Evolutionary conservation across 352 stramenopile genomes (phyloP).

Genomic region (Phytophthora crassamura): DNA sequence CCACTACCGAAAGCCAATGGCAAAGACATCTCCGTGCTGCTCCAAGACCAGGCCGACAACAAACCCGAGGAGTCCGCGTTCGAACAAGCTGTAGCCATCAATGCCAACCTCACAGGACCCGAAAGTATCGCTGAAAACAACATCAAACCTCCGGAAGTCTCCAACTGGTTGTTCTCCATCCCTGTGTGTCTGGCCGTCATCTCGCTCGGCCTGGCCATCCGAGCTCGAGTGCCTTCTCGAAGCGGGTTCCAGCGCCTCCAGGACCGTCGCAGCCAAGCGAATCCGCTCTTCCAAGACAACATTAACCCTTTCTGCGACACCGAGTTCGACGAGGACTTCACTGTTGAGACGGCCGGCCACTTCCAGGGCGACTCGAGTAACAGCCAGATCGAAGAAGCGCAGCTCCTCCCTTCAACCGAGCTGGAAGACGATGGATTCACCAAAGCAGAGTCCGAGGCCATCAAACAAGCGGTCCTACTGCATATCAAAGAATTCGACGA

Average conservation of each 20-base stretch:
- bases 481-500: constrained; percentile 39
- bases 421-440: constrained; percentile 20
- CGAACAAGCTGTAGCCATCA: constrained; percentile 17
- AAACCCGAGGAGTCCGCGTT: constrained; percentile 14
- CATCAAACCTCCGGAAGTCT: constrained; percentile 21
- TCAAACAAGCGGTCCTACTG: constrained; percentile 34
- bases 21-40: constrained; percentile 35
- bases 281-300: constrained; percentile 49
- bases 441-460: constrained; percentile 26
- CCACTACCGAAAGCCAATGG: constrained; percentile 31
- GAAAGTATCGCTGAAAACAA: constrained; percentile 7
- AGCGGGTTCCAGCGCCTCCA: constrained; percentile 51
- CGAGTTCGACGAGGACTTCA: constrained; percentile 28
- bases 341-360: constrained; percentile 45
- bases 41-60: constrained; percentile 29
- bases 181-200: constrained; percentile 50
- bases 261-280: constrained; percentile 24
- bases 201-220: constrained; percentile 49
- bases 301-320: constrained; percentile 79
- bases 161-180: constrained; percentile 55
- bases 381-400: constrained; percentile 28
- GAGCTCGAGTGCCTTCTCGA: constrained; percentile 11
- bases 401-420: constrained; percentile 24
- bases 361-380: constrained; percentile 32
- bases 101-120: constrained; percentile 29